These are phyloP conservation scores for Ceratobasidium sp. DNA, from an alignment of 1,284 basidiomycete species.

Conservation along the genomic window DNA sequence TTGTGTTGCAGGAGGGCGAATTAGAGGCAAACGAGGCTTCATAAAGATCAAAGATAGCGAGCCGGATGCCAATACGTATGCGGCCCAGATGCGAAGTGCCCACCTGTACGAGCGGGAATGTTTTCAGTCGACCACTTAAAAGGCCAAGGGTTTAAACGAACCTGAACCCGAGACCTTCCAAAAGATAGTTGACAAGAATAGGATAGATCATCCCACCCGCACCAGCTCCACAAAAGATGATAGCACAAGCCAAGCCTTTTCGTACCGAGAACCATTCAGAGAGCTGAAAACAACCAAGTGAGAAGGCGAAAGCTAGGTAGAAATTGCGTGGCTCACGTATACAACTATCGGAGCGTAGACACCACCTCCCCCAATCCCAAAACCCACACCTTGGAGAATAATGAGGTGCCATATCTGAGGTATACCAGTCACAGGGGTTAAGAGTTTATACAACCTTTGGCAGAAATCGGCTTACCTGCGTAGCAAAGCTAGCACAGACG, in stretches of 20 bases:
- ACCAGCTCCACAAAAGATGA: conserved; percentile 49
- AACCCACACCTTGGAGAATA: conserved; percentile 43
- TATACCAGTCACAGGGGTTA: not conserved
- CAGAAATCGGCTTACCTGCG: not conserved
- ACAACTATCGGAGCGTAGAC: conserved; percentile 45
- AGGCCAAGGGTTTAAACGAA: not conserved
- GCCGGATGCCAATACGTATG: conserved; percentile 23
- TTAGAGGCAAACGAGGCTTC: conserved; percentile 39
- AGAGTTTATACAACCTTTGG: not conserved
- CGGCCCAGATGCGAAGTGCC: conserved; percentile 50
- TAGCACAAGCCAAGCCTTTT: conserved; percentile 43
- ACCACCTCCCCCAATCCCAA: conserved; percentile 42
- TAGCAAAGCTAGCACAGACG: conserved; percentile 46
- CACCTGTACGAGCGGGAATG: conserved; percentile 26
- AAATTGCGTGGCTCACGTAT: conserved; percentile 10
- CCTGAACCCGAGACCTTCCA: conserved; percentile 49
- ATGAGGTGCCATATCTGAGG: conserved; percentile 45
- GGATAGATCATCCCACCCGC: conserved; percentile 51
- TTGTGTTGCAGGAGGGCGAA: conserved; percentile 1
- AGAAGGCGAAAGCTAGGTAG: no score
- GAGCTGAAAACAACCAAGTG: conserved; percentile 5
- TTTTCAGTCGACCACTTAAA: not conserved
- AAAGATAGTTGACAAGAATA: conserved; percentile 46
- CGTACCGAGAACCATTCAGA: conserved; percentile 48
- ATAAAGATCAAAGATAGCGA: conserved; percentile 24